A percentile compares a stretch with the other conserved stretches of the same genome.
Conservation (phyloP, 768 basidiomycete genomes). For the Suillus plorans region DNA sequence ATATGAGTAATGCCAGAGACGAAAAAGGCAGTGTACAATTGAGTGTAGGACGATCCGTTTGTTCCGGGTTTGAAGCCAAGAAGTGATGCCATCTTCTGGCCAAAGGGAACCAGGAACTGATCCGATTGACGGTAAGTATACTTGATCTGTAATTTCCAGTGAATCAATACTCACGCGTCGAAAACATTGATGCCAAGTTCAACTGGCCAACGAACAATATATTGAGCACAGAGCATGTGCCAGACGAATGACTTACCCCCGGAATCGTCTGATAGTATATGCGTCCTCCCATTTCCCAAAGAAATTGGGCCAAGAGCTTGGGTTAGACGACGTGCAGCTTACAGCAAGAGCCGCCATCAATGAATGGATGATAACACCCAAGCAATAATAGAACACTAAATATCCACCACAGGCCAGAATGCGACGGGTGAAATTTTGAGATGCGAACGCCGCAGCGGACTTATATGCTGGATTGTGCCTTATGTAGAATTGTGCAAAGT, state of each 20-base stretch:
- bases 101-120: conserved; percentile 30
- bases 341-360: conserved; percentile 12
- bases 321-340: conserved; percentile 21
- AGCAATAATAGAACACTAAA: conserved; percentile 2
- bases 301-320: conserved; percentile 38
- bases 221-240: background rate
- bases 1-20: conserved; percentile 37
- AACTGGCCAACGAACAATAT: conserved; percentile 15
- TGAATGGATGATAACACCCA: background rate
- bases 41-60: conserved; percentile 29
- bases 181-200: conserved; percentile 39
- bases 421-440: conserved; percentile 1
- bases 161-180: conserved; percentile 29
- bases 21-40: conserved; percentile 36
- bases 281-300: conserved; percentile 35
- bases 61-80: conserved; percentile 28
- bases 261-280: conserved; percentile 39
- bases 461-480: conserved; percentile 12
- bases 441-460: conserved; percentile 3
- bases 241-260: conserved; percentile 36
- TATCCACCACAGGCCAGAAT: background rate
- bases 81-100: conserved; percentile 22
- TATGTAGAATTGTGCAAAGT: conserved; percentile 13
- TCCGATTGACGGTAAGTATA: background rate
- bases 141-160: background rate